These are phyloP conservation scores for Elongisporangium undulatum DNA, from an alignment of 352 stramenopile species.

Conservation along the genomic window DNA sequence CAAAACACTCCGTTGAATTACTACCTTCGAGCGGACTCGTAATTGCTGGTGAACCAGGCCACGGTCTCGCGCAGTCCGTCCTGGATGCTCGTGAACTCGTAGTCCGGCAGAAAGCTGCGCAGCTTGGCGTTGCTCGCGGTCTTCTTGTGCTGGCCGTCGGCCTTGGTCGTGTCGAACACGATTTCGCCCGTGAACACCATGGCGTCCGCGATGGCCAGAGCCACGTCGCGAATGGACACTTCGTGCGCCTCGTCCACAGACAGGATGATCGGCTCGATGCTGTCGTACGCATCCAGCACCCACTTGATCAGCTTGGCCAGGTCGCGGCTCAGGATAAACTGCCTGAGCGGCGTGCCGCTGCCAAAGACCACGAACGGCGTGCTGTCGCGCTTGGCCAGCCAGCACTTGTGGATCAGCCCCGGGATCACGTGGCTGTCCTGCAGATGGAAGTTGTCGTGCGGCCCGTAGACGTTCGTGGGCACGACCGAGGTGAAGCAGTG, in stretches of 20 bases:
- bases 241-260: slow-evolving; percentile 93
- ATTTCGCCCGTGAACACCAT: slow-evolving; percentile 85
- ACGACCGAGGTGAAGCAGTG: slow-evolving; percentile 99
- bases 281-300: slow-evolving; percentile 61
- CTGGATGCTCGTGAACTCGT: slow-evolving; percentile 94
- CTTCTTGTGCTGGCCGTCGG: slow-evolving; percentile 99
- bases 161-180: slow-evolving; percentile 91
- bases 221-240: slow-evolving; percentile 94
- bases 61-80: slow-evolving; percentile 67
- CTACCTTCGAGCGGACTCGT: slow-evolving; percentile 41
- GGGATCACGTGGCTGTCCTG: slow-evolving; percentile 97
- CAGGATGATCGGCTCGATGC: slow-evolving; percentile 95
- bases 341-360: slow-evolving; percentile 91
- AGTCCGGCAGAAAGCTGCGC: slow-evolving; percentile 77
- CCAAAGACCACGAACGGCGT: slow-evolving; percentile 95
- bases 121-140: slow-evolving; percentile 97
- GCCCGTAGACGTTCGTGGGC: slow-evolving; percentile 99
- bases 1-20: no score
- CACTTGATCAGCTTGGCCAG: slow-evolving; percentile 93
- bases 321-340: slow-evolving; percentile 98
- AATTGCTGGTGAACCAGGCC: slow-evolving; percentile 49
- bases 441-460: slow-evolving; percentile 98
- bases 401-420: slow-evolving; percentile 98
- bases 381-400: slow-evolving; percentile 90
- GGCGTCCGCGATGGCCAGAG: slow-evolving; percentile 59